Evolutionary conservation across 768 basidiomycete species (phyloP).

Genomic region (Tephrocybe sp.): DNA sequence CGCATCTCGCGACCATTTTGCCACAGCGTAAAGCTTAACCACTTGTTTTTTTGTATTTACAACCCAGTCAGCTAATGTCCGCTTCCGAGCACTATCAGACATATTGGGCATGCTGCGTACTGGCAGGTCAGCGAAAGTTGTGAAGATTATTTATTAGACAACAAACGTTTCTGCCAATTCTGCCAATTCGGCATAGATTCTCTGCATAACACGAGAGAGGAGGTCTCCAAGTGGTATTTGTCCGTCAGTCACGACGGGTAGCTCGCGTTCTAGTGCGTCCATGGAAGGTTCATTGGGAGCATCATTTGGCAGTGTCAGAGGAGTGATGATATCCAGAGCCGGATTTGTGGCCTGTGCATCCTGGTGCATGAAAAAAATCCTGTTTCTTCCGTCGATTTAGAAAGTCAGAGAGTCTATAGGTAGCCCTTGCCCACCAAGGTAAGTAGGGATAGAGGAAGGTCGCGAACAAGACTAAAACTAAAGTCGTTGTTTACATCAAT

Average conservation of each 20-base stretch:
- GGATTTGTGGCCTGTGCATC: constrained; percentile 5
- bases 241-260: constrained; percentile 70
- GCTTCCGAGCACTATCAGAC: constrained; percentile 79
- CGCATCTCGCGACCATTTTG: constrained; percentile 85
- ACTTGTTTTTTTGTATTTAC: constrained; percentile 89
- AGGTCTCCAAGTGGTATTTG: constrained; percentile 74
- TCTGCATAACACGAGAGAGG: constrained; percentile 72
- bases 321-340: neutral
- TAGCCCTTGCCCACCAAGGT: neutral
- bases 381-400: neutral
- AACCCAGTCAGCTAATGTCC: constrained; percentile 83
- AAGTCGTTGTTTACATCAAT: neutral
- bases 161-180: constrained; percentile 86
- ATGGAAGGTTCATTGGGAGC: constrained; percentile 27
- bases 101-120: constrained; percentile 66
- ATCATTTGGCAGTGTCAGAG: neutral
- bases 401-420: neutral
- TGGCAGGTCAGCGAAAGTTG: constrained; percentile 2
- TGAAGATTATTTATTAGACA: neutral
- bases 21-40: constrained; percentile 83
- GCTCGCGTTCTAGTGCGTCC: constrained; percentile 68
- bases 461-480: neutral
- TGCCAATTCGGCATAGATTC: constrained; percentile 78
- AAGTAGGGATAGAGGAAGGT: neutral
- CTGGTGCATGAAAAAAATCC: constrained; percentile 8